Evolutionary conservation across 306 rosid genomes (phyloP), one percentile per base, ranked within the genome.

Genomic region (Corylus heterophylla): DNA sequence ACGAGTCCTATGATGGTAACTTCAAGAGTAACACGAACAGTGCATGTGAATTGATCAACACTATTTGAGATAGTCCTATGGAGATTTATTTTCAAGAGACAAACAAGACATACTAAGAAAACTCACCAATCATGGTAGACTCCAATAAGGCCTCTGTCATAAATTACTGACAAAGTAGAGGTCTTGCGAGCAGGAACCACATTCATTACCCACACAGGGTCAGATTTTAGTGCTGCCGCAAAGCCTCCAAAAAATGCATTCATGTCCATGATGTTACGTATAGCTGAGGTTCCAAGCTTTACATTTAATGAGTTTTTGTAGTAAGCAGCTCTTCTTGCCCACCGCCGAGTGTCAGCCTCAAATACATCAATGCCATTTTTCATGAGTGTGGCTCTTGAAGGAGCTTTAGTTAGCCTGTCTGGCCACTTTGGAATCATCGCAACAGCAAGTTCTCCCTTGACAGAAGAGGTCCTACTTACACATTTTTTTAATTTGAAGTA

Each of bases 241-340:
- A 96, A 96, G 67, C 98, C 99, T 77, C 99, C 99, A 86, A 96
- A 90, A 75, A 93, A 87, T 63, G 97, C 97, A 89, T 93, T 96
- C 99, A 96, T 90, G 79, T 96, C 99, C 96, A 96, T 93, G 86
- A 93, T 74, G 45, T 96, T 96, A 81, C 98, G 98, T 39, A 93
- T 83, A 12, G 96, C 89, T n/a, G 94, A 61, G 75, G 96, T 93
- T 67, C 99, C 99, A 79, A 96, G 92, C 87, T 89, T 93, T 83
- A 91, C 76, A 61, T 88, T 86, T 73, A 96, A 90, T 59, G 96
- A 77, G 73, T 87, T 87, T 81, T 96, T 96, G 76, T 96, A 96
- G 88, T 89, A 79, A 35, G 89, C 80, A 74, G 88, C 84, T 78
- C 98, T 90, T 82, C 99, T 90, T 76, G 76, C 83, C 99, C 99